Conservation (phyloP, 2,329 filamentous ascomycete genomes). For the Botrytis hyacinthi region DNA sequence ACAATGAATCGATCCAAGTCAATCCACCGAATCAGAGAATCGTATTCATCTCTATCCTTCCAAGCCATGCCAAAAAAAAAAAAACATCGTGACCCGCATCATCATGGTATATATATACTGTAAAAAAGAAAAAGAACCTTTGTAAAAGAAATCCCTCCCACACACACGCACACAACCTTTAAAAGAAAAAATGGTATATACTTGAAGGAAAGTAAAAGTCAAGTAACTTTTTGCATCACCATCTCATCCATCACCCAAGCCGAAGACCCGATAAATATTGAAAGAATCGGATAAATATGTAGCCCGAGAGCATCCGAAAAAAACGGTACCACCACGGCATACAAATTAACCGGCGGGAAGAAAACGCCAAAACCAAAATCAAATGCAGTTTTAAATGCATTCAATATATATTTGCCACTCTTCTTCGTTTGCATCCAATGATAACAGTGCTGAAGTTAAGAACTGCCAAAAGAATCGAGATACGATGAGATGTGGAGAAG, state of each 20-base stretch:
- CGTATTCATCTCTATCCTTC: neutral
- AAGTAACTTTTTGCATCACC: conserved; percentile 6
- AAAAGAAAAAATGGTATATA: neutral
- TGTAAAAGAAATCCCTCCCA: neutral
- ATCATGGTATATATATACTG: conserved; percentile 5
- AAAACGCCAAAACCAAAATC: neutral
- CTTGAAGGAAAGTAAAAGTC: neutral
- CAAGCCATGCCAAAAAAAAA: neutral
- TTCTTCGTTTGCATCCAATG: neutral
- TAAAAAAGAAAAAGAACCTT: neutral
- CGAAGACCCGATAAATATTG: neutral
- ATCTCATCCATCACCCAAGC: neutral
- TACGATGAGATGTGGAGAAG: neutral
- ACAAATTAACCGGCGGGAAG: conserved; percentile 1
- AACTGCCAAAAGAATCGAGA: neutral
- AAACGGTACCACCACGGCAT: neutral
- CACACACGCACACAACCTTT: neutral
- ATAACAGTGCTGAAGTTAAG: neutral
- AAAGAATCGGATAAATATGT: neutral
- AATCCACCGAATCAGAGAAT: neutral
- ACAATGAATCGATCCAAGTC: neutral
- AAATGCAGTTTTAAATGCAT: neutral
- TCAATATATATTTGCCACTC: neutral
- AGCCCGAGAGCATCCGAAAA: neutral
- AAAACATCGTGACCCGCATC: neutral